These are phyloP conservation scores for Podospora bellae-mahoneyi DNA, from an alignment of 495 filamentous ascomycete genomes.

Conservation along the genomic window DNA sequence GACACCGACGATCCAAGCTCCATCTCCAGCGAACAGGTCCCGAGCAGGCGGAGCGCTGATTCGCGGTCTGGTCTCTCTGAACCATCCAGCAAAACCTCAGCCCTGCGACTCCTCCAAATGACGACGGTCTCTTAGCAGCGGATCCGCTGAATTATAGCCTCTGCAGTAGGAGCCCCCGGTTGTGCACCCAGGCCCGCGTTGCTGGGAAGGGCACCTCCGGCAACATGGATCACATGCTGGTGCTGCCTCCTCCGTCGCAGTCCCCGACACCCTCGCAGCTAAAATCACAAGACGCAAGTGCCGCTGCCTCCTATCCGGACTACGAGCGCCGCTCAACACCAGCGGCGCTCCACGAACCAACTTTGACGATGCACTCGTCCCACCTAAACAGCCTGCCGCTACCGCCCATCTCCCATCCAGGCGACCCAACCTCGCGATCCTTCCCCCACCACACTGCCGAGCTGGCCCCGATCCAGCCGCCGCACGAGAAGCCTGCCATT, in stretches of 20 bases:
- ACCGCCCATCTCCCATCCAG: constrained; percentile 24
- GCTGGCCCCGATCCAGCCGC: constrained; percentile 43
- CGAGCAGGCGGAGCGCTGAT: too few relatives aligned
- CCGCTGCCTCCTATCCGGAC: neutral
- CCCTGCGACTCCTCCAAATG: constrained; percentile 21
- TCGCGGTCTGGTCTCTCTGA: neutral
- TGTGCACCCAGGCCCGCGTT: neutral
- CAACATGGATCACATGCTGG: constrained; percentile 42
- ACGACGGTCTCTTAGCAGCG: constrained; percentile 17
- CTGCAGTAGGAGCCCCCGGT: neutral
- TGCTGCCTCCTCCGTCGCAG: constrained; percentile 29
- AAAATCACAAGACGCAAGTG: constrained; percentile 24
- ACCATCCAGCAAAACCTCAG: neutral
- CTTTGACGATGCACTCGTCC: constrained; percentile 8
- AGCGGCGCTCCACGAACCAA: neutral
- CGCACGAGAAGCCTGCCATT: constrained; percentile 18
- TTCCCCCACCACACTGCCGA: constrained; percentile 41
- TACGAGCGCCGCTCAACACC: neutral
- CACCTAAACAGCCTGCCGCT: constrained; percentile 12
- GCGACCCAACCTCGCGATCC: constrained; percentile 37
- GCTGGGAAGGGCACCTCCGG: constrained; percentile 12
- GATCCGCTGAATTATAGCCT: constrained; percentile 17
- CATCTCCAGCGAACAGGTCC: too few relatives aligned
- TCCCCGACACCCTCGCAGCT: constrained; percentile 4
- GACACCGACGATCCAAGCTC: neutral